Percentiles rank a stretch among this genome's conserved stretches.
Conservation (phyloP, 1,284 basidiomycete species). For the Peniophora sp. region DNA sequence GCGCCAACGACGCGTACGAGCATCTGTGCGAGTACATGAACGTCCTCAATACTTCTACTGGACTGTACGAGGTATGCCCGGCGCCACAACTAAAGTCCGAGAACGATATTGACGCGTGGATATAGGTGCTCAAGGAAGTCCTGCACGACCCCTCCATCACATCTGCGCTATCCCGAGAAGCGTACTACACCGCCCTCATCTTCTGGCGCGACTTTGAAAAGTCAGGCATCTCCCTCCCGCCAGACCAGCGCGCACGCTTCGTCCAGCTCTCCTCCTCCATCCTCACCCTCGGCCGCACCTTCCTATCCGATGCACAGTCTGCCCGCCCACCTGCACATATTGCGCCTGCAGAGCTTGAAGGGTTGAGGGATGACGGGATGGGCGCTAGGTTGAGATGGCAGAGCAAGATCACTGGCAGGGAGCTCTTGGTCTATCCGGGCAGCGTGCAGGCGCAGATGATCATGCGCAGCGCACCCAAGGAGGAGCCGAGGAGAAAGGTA, state of each 20-base stretch:
- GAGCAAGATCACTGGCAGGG: conserved; percentile 64
- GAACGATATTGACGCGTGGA: conserved; percentile 5
- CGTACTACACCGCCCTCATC: conserved; percentile 80
- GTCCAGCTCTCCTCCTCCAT: conserved; percentile 91
- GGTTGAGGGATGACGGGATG: conserved; percentile 64
- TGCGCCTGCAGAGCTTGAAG: conserved; percentile 55
- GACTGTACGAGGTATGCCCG: conserved; percentile 74
- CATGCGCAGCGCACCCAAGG: conserved; percentile 76
- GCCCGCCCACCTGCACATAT: conserved; percentile 60
- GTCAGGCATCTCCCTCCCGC: conserved; percentile 88
- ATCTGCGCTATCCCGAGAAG: conserved; percentile 56
- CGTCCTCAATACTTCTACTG: conserved; percentile 91
- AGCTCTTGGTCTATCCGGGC: conserved; percentile 72
- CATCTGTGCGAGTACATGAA: conserved; percentile 96
- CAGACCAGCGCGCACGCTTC: conserved; percentile 70
- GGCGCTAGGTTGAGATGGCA: conserved; percentile 62
- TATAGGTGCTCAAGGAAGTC: conserved; percentile 56
- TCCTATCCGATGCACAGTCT: conserved; percentile 61
- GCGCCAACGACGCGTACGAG: conserved; percentile 86
- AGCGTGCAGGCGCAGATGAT: conserved; percentile 91
- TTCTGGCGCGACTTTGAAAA: conserved; percentile 98
- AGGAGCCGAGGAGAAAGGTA: conserved; percentile 73
- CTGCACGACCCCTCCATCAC: conserved; percentile 56
- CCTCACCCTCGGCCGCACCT: conserved; percentile 81
- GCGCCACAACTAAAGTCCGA: conserved; percentile 8